Percentiles rank a stretch among this genome's conserved stretches.
Conservation (phyloP, 1,284 basidiomycete species). For the Cerioporus squamosus region DNA sequence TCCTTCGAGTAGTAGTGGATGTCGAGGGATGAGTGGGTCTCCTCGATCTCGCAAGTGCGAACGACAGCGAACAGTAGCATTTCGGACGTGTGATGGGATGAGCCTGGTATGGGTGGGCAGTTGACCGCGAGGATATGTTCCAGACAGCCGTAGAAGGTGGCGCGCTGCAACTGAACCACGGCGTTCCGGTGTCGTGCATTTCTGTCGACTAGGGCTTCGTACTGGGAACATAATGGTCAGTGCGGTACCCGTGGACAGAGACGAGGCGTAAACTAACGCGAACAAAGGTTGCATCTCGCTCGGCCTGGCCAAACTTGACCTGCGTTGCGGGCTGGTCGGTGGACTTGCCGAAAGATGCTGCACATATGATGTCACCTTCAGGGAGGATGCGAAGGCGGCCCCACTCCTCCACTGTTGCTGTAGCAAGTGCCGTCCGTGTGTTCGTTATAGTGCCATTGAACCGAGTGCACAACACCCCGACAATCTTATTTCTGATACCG, state of each 20-base stretch:
- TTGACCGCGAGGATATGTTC: not conserved
- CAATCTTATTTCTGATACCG: not conserved
- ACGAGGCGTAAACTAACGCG: slow-evolving; percentile 4
- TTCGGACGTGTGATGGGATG: not conserved
- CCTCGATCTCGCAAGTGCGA: not conserved
- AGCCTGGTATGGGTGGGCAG: not conserved
- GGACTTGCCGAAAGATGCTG: not conserved
- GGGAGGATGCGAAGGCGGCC: not conserved
- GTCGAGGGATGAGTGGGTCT: slow-evolving; percentile 3
- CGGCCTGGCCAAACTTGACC: not conserved
- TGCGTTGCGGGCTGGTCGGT: not conserved
- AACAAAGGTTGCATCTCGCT: slow-evolving; percentile 10
- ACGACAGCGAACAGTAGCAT: slow-evolving; percentile 3
- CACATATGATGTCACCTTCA: not conserved
- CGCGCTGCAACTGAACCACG: not conserved
- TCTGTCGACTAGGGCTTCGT: not conserved
- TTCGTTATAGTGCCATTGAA: not conserved
- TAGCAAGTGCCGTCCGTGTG: not conserved
- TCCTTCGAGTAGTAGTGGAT: slow-evolving; percentile 15
- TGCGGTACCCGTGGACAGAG: not conserved
- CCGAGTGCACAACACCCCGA: not conserved
- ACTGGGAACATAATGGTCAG: slow-evolving; percentile 1
- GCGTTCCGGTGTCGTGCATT: slow-evolving; percentile 3
- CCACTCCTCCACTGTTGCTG: not conserved
- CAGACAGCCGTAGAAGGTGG: slow-evolving; percentile 17